Evolutionary conservation across 306 rosid genomes (phyloP), one percentile per base, ranked within the genome.

Genomic region (Geum urbanum): DNA sequence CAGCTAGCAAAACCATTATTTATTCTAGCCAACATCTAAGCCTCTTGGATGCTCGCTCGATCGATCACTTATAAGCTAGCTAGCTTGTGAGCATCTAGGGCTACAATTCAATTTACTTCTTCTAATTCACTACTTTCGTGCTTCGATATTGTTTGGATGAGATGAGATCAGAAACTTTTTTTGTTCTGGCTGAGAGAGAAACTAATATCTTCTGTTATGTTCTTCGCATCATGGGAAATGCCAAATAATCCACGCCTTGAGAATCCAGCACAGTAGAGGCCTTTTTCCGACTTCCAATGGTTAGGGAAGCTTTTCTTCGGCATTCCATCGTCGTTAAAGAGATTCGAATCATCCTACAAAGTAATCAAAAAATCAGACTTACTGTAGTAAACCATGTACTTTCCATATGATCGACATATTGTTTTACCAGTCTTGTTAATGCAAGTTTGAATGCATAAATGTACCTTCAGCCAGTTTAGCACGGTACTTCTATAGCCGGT

Each of bases 211-310:
- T 83, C 13, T 0, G 76, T 76, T 51, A 88, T 79, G 15, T 68
- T 70, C 2, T 72, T 66, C 18, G 90, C 88, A 74, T 88, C 96
- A 20, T n/a, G 6, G 1, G 86, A 52, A 7, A 84, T 75, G 53
- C 96, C 90, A 18, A 9, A 35, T 0, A 90, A 64, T 41, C 91
- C 96, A 60, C 80, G 82, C 14, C 70, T 73, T 20, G 88, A 40
- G 43, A 87, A 67, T 12, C 91, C 96, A 15, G 75, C 88, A 74
- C 89, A 86, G 18, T 86, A 85, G 5, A 83, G 45, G 0, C 89
- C 86, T 7, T 44, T 58, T 1, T 89, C 79, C 77, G 91, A 92
- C 70, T 83, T 87, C 89, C 87, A 89, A 7, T 87, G 96, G 0
- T 24, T 49, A 4, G 92, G 90, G 8, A 44, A 70, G 8, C 8